Conservation (phyloP, 2,329 filamentous ascomycete genomes). For the Fusarium pseudograminearum region DNA sequence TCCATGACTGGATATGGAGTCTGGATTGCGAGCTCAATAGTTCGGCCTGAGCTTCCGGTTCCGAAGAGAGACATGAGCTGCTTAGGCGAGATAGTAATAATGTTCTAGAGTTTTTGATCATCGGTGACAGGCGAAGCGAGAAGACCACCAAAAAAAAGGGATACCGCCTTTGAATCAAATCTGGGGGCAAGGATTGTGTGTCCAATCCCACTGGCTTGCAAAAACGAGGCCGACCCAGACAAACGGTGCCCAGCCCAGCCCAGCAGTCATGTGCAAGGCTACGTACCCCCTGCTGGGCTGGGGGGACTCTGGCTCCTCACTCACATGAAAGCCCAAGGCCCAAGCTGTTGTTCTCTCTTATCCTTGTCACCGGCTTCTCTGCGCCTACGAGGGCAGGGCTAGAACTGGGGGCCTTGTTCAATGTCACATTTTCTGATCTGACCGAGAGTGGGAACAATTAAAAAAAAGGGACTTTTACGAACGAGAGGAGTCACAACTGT, state of each 20-base stretch:
- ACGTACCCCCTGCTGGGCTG: conserved; percentile 34
- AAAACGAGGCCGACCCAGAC: conserved; percentile 38
- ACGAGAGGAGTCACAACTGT: conserved; percentile 2
- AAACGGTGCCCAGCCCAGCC: conserved; percentile 34
- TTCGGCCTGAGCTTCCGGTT: conserved; percentile 9
- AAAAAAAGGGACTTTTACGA: neutral
- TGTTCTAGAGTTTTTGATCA: neutral
- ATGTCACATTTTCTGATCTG: conserved; percentile 3
- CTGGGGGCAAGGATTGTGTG: conserved; percentile 25
- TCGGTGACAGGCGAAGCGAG: neutral
- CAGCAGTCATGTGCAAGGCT: conserved; percentile 27
- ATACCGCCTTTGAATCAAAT: conserved; percentile 1
- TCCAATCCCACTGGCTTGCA: neutral
- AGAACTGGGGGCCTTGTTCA: neutral
- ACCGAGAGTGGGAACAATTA: conserved; percentile 25
- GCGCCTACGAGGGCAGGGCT: conserved; percentile 28
- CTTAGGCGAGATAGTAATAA: neutral
- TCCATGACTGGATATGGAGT: neutral
- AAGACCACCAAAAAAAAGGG: neutral
- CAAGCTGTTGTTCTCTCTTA: neutral
- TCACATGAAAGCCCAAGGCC: conserved; percentile 16
- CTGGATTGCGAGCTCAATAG: conserved; percentile 18
- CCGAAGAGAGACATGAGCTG: conserved; percentile 9
- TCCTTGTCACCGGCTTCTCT: conserved; percentile 32
- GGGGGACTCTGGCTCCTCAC: conserved; percentile 6